Percentiles rank a stretch among this genome's conserved stretches.
Evolutionary conservation across 2,329 filamentous ascomycete genomes (phyloP).

Genomic region (Zymoseptoria tritici): DNA sequence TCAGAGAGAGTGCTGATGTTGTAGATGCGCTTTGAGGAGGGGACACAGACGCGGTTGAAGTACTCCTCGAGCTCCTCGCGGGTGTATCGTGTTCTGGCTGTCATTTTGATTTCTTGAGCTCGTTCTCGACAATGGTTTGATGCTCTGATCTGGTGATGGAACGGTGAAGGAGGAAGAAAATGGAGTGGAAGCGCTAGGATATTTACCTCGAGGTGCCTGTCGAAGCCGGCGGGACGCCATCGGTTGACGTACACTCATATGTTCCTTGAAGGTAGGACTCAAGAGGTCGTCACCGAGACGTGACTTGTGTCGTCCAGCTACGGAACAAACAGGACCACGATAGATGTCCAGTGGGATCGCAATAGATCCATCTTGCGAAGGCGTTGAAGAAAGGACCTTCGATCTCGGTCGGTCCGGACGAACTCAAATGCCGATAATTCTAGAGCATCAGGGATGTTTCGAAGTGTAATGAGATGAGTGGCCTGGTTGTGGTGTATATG

Average conservation of each 20-base stretch:
- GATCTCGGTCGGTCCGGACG: too few relatives aligned
- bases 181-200: neutral
- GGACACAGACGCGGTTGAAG: slow-evolving; percentile 24
- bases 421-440: too few relatives aligned
- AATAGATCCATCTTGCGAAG: too few relatives aligned
- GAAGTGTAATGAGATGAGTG: too few relatives aligned
- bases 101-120: neutral
- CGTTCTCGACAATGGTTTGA: too few relatives aligned
- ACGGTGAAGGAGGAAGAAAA: neutral
- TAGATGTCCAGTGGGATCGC: too few relatives aligned
- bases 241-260: neutral
- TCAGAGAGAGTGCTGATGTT: slow-evolving; percentile 12
- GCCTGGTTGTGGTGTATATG: too few relatives aligned
- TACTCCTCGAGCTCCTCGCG: slow-evolving; percentile 19
- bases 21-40: slow-evolving; percentile 13
- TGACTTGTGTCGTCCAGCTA: too few relatives aligned
- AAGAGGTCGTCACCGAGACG: neutral
- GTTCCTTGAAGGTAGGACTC: neutral
- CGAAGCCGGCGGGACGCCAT: neutral
- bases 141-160: too few relatives aligned
- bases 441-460: too few relatives aligned
- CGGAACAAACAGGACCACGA: too few relatives aligned
- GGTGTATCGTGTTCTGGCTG: neutral
- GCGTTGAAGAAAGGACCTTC: too few relatives aligned
- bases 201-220: neutral